Percentiles rank a stretch among this genome's conserved stretches.
Conservation (phyloP, 2,329 filamentous ascomycete genomes). For the Nothopassalora personata region DNA sequence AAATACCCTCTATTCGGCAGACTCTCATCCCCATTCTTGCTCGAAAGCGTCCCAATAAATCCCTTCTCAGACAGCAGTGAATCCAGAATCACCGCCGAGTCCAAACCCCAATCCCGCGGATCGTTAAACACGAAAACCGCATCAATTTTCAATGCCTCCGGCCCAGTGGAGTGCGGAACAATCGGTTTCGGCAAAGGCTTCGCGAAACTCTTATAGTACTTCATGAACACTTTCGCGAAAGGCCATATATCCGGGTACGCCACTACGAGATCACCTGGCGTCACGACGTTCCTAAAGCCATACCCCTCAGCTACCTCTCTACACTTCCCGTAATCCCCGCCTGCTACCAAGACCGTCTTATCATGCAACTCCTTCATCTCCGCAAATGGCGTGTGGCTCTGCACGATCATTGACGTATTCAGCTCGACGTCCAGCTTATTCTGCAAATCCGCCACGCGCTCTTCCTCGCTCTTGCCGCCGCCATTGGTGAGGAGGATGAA, state of each 20-base stretch:
- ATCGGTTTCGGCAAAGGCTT: conserved; percentile 53
- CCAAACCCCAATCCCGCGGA: conserved; percentile 90
- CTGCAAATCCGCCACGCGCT: conserved; percentile 65
- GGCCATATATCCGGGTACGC: conserved; percentile 75
- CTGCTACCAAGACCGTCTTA: conserved; percentile 46
- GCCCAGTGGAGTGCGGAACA: conserved; percentile 31
- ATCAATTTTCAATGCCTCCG: conserved; percentile 66
- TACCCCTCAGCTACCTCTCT: conserved; percentile 64
- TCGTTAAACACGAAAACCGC: conserved; percentile 94
- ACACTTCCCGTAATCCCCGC: conserved; percentile 52
- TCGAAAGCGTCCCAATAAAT: conserved; percentile 71
- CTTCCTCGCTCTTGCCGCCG: conserved; percentile 75
- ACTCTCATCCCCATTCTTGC: conserved; percentile 60
- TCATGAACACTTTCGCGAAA: conserved; percentile 63
- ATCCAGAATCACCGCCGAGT: conserved; percentile 79
- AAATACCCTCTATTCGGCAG: conserved; percentile 75
- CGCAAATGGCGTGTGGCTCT: conserved; percentile 86
- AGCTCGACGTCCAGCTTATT: conserved; percentile 60
- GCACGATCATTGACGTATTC: conserved; percentile 67
- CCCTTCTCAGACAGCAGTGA: conserved; percentile 74
- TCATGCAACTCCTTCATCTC: conserved; percentile 59
- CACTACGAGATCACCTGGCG: conserved; percentile 74
- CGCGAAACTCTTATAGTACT: conserved; percentile 56
- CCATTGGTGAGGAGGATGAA: conserved; percentile 97
- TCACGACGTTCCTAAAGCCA: conserved; percentile 61